Base-by-base conservation (phyloP, 2,329 filamentous ascomycete species). In the Aspergillus flavus region DNA sequence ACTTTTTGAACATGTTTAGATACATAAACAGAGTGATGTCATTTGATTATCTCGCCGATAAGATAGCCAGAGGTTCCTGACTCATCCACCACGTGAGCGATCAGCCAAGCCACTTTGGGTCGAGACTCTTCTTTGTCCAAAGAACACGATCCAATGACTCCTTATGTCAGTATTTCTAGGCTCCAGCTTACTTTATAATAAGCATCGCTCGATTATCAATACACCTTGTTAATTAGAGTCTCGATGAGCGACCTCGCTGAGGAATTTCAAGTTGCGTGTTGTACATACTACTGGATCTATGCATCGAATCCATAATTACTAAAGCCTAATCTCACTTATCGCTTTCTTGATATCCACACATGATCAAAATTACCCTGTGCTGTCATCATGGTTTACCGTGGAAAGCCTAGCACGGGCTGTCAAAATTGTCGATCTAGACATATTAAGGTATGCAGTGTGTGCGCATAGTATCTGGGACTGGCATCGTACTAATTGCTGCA, bases 351-450 rank as follows among this genome's bases (percentile, higher is more conserved):
- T 36, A 54, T 34, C 30, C 16, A 19, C 30, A 54, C 9, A 54
- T 32, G 28, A 53, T 23, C 30, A 36, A 23, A 36, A 34, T 21
- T 54, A 28, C 32, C 19, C 10, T 6, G 30, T 23, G 30, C 19
- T 21, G 28, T 10, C 32, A 61, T 34, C 39, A 74, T 73, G 72
- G 72, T 73, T 4, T 73, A 74, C 54, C 60, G 65, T 16, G 71
- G 73, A 21, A 74, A 72, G 43, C 70, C 69, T 28, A 73, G 70
- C 57, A 70, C 68, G 6, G 68, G 71, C 21, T 74, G 69, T 53
- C 69, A 66, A 50, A 75, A 69, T n/a, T 75, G 72, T 43, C 69
- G 72, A 32, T 63, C 64, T 26, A 66, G 73, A 46, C 72, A 67
- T 57, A 75, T 75, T 58, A 75, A 75, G 69, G 72, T 73, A 66